phyloP scores from a whole-genome alignment of 1,139 yeast genomes.

The Tardiomyces blankii region DNA sequence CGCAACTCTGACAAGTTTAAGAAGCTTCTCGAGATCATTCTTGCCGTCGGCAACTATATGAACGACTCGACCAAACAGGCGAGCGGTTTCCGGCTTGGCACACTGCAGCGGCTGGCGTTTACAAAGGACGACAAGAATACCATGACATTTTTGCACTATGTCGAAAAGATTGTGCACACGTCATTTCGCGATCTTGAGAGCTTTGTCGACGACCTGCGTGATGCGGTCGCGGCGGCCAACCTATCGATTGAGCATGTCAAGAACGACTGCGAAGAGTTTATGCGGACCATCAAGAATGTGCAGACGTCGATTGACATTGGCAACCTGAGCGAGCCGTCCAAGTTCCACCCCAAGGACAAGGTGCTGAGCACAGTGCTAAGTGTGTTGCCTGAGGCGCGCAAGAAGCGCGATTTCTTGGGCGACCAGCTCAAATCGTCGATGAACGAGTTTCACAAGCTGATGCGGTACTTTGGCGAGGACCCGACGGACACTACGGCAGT shows the following conservation, averaged over 20 bases:
- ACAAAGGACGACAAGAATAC: constrained; percentile 77
- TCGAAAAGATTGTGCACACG: constrained; percentile 67
- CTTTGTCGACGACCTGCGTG: constrained; percentile 65
- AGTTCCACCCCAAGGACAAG: constrained; percentile 70
- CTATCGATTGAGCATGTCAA: constrained; percentile 67
- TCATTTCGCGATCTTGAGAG: constrained; percentile 68
- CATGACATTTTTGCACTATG: constrained; percentile 74
- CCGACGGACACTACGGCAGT: constrained; percentile 48
- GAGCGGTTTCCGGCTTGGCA: constrained; percentile 70
- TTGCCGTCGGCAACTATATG: constrained; percentile 89
- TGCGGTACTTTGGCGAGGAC: constrained; percentile 82
- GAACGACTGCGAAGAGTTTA: constrained; percentile 56
- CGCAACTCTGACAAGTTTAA: constrained; percentile 52
- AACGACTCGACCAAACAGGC: constrained; percentile 76
- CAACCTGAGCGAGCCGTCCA: constrained; percentile 53
- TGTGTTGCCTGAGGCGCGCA: constrained; percentile 45
- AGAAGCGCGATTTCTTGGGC: constrained; percentile 45
- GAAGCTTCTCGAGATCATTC: constrained; percentile 60
- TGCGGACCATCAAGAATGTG: constrained; percentile 42
- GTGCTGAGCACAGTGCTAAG: constrained; percentile 46
- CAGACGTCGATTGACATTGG: constrained; percentile 55
- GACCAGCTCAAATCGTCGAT: constrained; percentile 46
- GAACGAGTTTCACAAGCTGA: constrained; percentile 44
- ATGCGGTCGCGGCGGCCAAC: constrained; percentile 53
- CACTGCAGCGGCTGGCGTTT: constrained; percentile 71